Conservation (phyloP, 345 rosid genomes). For the Eutrema japonicum region DNA sequence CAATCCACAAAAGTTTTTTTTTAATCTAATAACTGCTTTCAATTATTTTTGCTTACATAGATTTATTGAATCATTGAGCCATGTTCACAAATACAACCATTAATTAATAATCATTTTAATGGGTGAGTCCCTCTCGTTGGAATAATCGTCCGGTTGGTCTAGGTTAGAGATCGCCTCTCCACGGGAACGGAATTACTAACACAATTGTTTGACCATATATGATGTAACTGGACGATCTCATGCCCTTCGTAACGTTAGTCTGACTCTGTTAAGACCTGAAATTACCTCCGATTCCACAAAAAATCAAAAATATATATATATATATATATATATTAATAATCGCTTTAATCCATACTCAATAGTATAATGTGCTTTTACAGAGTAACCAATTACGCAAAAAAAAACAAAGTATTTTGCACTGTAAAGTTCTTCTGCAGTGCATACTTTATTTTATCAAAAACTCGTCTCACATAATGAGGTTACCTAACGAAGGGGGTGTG, state of each 20-base stretch:
- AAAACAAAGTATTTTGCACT: background rate
- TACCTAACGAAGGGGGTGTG: background rate
- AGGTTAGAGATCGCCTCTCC: no score
- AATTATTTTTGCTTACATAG: background rate
- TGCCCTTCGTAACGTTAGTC: no score
- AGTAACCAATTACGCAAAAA: background rate
- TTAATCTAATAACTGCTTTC: background rate
- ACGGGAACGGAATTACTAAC: no score
- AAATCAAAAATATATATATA: no score
- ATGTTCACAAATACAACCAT: slow-evolving; percentile 24
- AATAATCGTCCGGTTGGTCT: no score
- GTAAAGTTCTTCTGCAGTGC: background rate
- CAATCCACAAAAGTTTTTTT: slow-evolving; percentile 15
- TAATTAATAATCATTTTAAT: background rate
- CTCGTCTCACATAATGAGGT: background rate
- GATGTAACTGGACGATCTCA: no score
- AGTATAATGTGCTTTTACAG: background rate
- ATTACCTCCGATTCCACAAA: no score
- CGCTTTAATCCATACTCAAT: background rate
- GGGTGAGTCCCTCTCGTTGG: no score
- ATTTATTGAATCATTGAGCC: slow-evolving; percentile 9
- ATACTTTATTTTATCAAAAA: background rate
- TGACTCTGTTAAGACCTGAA: no score
- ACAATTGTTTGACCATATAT: no score
- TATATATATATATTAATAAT: no score